phyloP scores from a whole-genome alignment of 1,284 basidiomycete species.

The Ceratobasidium sp. region DNA sequence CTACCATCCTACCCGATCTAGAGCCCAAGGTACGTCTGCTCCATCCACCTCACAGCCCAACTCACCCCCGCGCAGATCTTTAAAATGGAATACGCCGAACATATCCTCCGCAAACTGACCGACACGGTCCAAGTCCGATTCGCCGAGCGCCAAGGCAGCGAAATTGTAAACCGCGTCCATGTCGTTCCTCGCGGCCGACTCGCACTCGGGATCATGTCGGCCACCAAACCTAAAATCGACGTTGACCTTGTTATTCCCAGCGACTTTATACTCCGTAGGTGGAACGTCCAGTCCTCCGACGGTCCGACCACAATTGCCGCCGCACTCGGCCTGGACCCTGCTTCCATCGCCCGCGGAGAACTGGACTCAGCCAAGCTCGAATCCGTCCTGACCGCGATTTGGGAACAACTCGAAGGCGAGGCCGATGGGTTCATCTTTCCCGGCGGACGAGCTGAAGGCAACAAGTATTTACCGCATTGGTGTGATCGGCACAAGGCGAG shows the following conservation, averaged over 20 bases:
- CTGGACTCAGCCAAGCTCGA: neutral
- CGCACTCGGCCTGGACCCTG: conserved; percentile 5
- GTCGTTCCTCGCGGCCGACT: conserved; percentile 1
- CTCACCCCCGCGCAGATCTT: neutral
- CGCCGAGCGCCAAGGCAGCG: neutral
- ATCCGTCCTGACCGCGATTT: conserved; percentile 6
- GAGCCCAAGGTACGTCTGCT: neutral
- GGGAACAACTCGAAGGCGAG: conserved; percentile 23
- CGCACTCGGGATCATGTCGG: neutral
- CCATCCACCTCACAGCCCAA: neutral
- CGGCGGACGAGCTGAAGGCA: conserved; percentile 8
- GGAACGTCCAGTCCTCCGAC: neutral
- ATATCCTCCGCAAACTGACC: neutral
- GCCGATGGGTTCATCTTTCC: conserved; percentile 24
- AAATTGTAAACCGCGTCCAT: conserved; percentile 27
- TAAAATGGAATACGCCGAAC: neutral
- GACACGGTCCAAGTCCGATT: conserved; percentile 22
- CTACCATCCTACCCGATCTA: neutral
- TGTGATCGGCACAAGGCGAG: neutral
- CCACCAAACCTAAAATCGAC: conserved; percentile 8
- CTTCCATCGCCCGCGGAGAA: neutral
- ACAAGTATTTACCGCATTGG: conserved; percentile 1
- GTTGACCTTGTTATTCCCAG: conserved; percentile 19
- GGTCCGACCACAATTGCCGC: conserved; percentile 1
- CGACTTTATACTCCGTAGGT: conserved; percentile 18